phyloP scores from a whole-genome alignment of 768 basidiomycete genomes.

The Boletus pseudopeckii region DNA sequence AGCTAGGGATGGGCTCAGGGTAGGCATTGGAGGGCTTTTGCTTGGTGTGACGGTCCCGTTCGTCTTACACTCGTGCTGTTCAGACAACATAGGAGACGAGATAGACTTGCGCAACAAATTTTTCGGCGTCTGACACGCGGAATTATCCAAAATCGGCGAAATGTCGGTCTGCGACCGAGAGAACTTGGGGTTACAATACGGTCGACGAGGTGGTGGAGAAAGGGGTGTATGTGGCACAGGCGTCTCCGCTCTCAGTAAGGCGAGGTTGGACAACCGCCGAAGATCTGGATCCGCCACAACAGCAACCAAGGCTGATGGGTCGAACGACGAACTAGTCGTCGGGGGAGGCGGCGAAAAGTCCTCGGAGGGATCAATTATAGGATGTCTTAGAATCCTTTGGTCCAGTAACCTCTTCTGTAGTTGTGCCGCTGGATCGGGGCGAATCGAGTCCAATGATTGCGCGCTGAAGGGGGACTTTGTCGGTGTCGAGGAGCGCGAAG shows the following conservation, averaged over 20 bases:
- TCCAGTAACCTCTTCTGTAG: conserved; percentile 33
- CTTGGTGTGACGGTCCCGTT: conserved; percentile 26
- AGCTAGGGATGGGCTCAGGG: conserved; percentile 29
- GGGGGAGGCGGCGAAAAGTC: conserved; percentile 28
- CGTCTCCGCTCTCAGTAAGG: conserved; percentile 60
- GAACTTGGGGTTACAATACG: conserved; percentile 40
- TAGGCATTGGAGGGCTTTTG: conserved; percentile 45
- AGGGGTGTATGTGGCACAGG: conserved; percentile 63
- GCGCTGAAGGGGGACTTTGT: conserved; percentile 27
- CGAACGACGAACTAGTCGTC: background rate
- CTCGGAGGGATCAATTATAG: conserved; percentile 34
- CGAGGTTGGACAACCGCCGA: conserved; percentile 38
- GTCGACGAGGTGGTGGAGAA: conserved; percentile 59
- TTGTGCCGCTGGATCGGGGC: conserved; percentile 7
- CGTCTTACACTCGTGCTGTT: conserved; percentile 37
- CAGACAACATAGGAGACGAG: conserved; percentile 54
- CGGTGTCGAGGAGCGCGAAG: conserved; percentile 36
- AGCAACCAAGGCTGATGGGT: conserved; percentile 12
- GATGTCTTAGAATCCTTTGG: conserved; percentile 44
- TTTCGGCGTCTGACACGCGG: conserved; percentile 9
- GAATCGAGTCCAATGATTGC: conserved; percentile 25
- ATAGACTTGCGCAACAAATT: conserved; percentile 43
- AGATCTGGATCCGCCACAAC: conserved; percentile 30
- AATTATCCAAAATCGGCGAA: conserved; percentile 15
- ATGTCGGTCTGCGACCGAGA: conserved; percentile 60